Conservation (phyloP, 2,329 filamentous ascomycete species). For the Davidsoniella virescens region DNA sequence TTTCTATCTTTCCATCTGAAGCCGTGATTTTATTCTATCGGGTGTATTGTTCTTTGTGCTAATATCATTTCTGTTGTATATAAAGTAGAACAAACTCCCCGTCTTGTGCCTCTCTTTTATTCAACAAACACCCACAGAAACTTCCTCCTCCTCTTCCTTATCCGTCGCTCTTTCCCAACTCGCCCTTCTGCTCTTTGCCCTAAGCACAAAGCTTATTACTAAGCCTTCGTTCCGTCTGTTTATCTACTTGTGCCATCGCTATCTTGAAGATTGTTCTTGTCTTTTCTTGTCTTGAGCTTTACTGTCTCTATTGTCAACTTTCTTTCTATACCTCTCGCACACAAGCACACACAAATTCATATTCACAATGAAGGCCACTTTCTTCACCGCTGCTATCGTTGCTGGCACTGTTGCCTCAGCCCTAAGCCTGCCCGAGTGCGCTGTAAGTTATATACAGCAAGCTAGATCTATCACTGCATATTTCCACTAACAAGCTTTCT, state of each 20-base stretch:
- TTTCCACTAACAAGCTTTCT: background rate
- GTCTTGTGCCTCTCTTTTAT: background rate
- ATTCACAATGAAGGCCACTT: conserved; percentile 22
- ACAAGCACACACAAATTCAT: background rate
- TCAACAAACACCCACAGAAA: too few species aligned
- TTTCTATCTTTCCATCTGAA: too few species aligned
- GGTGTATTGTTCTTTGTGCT: too few species aligned
- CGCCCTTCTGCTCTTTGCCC: too few species aligned
- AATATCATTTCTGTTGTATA: too few species aligned
- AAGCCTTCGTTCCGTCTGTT: background rate
- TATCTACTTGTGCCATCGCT: conserved; percentile 1
- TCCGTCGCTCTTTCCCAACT: background rate
- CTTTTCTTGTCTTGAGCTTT: background rate
- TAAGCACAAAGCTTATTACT: background rate
- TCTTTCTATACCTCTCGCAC: background rate
- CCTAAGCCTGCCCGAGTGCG: conserved; percentile 22
- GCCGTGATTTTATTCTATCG: too few species aligned
- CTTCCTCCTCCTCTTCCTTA: conserved; percentile 3
- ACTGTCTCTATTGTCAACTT: background rate
- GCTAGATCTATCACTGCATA: too few species aligned
- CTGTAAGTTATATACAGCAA: conserved; percentile 20
- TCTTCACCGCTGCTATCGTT: conserved; percentile 19
- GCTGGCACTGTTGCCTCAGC: conserved; percentile 23
- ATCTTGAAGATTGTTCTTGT: background rate
- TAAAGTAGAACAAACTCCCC: conserved; percentile 1